Percentiles rank a stretch among this genome's conserved stretches.
These are phyloP conservation scores for Populus tomentosa DNA, from an alignment of 441 rosid species.

Conservation along the genomic window DNA sequence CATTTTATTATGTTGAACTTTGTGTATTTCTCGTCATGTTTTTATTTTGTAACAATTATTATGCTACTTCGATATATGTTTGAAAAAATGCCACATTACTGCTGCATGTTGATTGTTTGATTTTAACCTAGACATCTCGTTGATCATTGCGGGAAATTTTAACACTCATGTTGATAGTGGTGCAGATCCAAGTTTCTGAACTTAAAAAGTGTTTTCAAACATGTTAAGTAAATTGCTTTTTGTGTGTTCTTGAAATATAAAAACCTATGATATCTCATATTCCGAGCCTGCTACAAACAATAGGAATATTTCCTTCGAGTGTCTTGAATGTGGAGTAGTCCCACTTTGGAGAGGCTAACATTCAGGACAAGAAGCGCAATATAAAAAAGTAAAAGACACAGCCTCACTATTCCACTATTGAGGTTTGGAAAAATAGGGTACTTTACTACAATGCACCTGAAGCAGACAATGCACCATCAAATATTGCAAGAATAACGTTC, in stretches of 20 bases:
- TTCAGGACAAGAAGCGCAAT: not conserved
- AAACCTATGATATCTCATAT: not conserved
- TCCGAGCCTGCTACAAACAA: not conserved
- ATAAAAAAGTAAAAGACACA: not conserved
- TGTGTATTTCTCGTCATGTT: not conserved
- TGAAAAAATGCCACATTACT: not conserved
- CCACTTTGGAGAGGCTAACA: not conserved
- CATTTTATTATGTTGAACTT: constrained; percentile 2
- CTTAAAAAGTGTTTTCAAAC: not conserved
- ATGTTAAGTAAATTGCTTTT: not conserved
- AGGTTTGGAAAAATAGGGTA: not conserved
- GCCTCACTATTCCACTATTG: not conserved
- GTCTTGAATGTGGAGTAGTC: not conserved
- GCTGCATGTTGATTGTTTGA: not conserved
- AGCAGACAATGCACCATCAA: not conserved
- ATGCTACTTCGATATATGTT: not conserved
- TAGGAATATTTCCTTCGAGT: not conserved
- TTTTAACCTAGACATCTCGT: not conserved
- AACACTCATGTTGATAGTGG: not conserved
- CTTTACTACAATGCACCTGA: not conserved
- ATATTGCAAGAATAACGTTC: not conserved
- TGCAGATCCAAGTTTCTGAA: constrained; percentile 1
- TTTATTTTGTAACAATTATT: not conserved
- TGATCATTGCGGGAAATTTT: not conserved
- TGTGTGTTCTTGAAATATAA: not conserved